Evolutionary conservation across 257 asterid species (phyloP).

Genomic region (Linderniella brevidens): DNA sequence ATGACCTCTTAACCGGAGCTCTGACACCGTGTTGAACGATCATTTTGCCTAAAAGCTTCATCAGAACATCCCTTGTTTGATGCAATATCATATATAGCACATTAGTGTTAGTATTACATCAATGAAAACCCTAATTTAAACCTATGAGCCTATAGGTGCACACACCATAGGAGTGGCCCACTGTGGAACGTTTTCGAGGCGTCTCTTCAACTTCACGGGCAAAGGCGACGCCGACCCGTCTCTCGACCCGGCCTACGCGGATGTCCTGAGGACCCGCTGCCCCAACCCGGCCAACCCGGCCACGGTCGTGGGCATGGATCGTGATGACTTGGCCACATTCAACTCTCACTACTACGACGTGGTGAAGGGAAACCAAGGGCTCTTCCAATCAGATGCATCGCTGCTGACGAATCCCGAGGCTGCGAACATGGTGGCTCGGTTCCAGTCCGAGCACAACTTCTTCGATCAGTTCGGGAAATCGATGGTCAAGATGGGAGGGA

Average conservation of each 20-base stretch:
- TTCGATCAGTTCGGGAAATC: slow-evolving; percentile 23
- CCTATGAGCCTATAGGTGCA: slow-evolving; percentile 16
- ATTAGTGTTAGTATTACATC: no score
- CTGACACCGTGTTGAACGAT: no score
- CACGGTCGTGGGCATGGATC: slow-evolving; percentile 21
- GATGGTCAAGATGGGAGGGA: slow-evolving; percentile 41
- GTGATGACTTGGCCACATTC: slow-evolving; percentile 12
- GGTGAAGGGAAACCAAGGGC: slow-evolving; percentile 20
- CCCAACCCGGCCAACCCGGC: slow-evolving; percentile 11
- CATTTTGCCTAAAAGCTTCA: no score
- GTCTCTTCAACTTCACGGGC: slow-evolving; percentile 39
- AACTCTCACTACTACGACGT: slow-evolving; percentile 18
- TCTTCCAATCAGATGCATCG: slow-evolving; percentile 39
- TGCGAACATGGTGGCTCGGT: background rate
- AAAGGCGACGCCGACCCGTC: slow-evolving; percentile 20
- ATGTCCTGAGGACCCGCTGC: slow-evolving; percentile 12
- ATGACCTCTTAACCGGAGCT: no score
- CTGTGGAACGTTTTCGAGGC: slow-evolving; percentile 20
- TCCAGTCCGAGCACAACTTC: slow-evolving; percentile 9
- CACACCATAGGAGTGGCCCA: slow-evolving; percentile 33
- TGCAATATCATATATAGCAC: no score
- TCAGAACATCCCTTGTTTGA: no score
- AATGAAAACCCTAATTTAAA: no score
- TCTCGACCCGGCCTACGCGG: slow-evolving; percentile 15
- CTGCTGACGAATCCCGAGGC: slow-evolving; percentile 18